Evolutionary conservation across 495 filamentous ascomycete genomes (phyloP), one percentile per base, ranked within the genome.

Genomic region (Hyaloscypha bicolor): DNA sequence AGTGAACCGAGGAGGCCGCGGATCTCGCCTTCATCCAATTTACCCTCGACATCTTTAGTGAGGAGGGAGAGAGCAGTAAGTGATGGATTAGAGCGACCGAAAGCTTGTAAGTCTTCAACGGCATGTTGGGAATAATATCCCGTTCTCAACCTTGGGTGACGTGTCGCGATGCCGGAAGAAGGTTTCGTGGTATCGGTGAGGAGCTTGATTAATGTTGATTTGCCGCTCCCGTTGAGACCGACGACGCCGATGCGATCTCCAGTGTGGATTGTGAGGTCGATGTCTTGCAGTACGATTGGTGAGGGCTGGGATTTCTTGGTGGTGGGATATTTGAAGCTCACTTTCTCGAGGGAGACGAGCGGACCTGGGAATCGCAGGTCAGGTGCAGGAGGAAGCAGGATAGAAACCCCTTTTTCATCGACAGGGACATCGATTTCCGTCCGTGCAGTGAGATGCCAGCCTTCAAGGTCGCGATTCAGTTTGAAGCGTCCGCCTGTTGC

Each of bases 51-150:
- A 25, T 74, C 69, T 37, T 52, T 42, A 1, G 69, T 70, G 16
- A 94, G 74, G 9, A 91, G 76, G 0, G 81, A 72, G 4, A 95
- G 79, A 0, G 91, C 89, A 0, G 91, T 92, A 3, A 90, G 72
- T 1, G 75, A 71, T 6, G 82, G 80, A 3, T 85, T 77, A 0
- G 69, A 62, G 11, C 78, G 76, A 2, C 82, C 81, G 21, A 76
- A 71, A 4, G 72, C 77, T 66, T 89, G 87, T 0, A 95, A 81
- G 14, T 82, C 77, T 67, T 92, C 89, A 2, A 93, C 90, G 0
- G 88, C 86, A 62, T 91, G 87, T 73, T 94, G 92, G n/a, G 88
- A 86, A 76, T 91, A 93, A 72, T 91, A 91, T 6, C 88, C 90
- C 60, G 91, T 74, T 57, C 84, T 85, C 29, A 91, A 74, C 21